Base-by-base conservation (phyloP, 345 rosid genomes). In the Salix viminalis region DNA sequence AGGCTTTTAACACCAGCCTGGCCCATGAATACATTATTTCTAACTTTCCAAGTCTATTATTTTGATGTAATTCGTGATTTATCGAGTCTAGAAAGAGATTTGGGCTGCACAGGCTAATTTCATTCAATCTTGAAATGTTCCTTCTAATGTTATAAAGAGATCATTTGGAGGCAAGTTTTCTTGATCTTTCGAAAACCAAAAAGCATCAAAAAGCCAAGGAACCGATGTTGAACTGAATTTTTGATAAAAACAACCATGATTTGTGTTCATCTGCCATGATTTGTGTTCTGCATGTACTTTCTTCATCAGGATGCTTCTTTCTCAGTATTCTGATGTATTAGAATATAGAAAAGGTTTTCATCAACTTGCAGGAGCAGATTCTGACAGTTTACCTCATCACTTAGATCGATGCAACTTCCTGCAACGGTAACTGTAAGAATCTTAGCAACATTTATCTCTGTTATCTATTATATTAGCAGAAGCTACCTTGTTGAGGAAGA, bases 351-450 rank as follows among this genome's bases (percentile, higher is more conserved):
- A 70, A 46, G 60, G 6, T 7, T 70, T 24, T 1, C 73, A 8
- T 65, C 72, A 67, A 75, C 28, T 76, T 76, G 78, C 26, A 77
- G 72, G 80, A 39, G 78, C 24, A 79, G 79, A 76, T 64, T 82
- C 46, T 54, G 28, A 39, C 71, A 73, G 73, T 64, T 4, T 16
- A 37, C 39, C 37, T 36, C 44, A 8, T 7, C n/a, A 19, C 10
- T 18, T 19, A 8, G 73, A 39, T 39, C 67, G 67, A 42, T 48
- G 79, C 65, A 77, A 52, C 77, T 61, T 67, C 74, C 72, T 74
- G 50, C 32, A 71, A 72, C 54, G 72, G 80, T 72, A 64, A 82
- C 69, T 69, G 70, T 61, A 62, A 68, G 85, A 79, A 82, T 78
- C 80, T 78, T 21, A 52, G 67, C 46, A 28, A 61, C 73, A 61